These are phyloP conservation scores for Podospora pseudoanserina DNA, from an alignment of 495 filamentous ascomycete genomes.

Conservation along the genomic window DNA sequence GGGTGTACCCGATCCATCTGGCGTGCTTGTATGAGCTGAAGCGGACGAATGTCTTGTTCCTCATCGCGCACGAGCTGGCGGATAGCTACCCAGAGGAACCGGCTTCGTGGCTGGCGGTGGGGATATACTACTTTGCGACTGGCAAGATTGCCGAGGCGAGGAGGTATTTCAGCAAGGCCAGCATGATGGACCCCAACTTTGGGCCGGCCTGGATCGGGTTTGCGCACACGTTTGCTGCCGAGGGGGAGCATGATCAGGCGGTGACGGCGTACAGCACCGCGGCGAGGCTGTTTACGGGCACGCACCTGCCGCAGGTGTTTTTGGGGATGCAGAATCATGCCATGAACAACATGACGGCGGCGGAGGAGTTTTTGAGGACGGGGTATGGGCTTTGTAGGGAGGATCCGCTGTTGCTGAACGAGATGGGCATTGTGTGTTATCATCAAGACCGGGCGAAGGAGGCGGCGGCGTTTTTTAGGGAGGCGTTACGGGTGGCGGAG, in stretches of 20 bases:
- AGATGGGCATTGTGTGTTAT: constrained; percentile 90
- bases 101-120: constrained; percentile 88
- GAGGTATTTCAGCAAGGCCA: constrained; percentile 94
- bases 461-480: constrained; percentile 67
- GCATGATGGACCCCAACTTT: constrained; percentile 95
- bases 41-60: constrained; percentile 81
- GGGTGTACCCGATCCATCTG: constrained; percentile 83
- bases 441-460: constrained; percentile 77
- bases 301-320: constrained; percentile 93
- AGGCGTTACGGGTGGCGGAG: constrained; percentile 69
- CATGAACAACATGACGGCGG: constrained; percentile 88
- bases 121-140: constrained; percentile 89
- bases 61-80: constrained; percentile 90
- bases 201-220: constrained; percentile 99
- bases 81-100: constrained; percentile 89
- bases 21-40: constrained; percentile 87
- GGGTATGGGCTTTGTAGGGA: constrained; percentile 72
- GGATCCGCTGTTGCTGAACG: constrained; percentile 90
- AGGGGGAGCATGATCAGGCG: constrained; percentile 97
- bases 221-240: constrained; percentile 99
- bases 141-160: constrained; percentile 88
- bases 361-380: constrained; percentile 91
- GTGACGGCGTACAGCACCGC: constrained; percentile 97
- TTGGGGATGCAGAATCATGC: constrained; percentile 97
- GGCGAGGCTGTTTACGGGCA: constrained; percentile 92